Conservation (phyloP, 441 rosid genomes). For the Erodium chrysanthum region DNA sequence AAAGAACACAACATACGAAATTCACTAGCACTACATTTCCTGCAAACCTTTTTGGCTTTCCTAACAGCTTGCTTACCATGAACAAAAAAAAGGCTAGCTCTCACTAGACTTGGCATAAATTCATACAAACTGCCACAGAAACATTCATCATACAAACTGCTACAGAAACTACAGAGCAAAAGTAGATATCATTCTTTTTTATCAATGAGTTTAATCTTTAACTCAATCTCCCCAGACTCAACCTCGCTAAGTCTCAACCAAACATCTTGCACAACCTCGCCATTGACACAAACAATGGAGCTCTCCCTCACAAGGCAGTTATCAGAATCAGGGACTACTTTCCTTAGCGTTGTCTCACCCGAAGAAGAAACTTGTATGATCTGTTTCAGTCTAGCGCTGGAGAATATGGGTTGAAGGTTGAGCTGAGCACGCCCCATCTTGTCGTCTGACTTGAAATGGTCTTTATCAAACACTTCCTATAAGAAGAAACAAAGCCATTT, state of each 20-base stretch:
- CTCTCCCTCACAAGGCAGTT: conserved; percentile 81
- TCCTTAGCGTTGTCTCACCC: conserved; percentile 65
- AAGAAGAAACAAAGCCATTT: conserved; percentile 6
- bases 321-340: conserved; percentile 58
- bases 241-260: conserved; percentile 78
- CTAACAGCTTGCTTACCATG: too few relatives aligned
- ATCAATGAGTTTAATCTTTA: conserved; percentile 58
- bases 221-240: conserved; percentile 88
- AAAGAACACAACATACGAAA: too few relatives aligned
- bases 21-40: too few relatives aligned
- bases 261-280: conserved; percentile 78
- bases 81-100: too few relatives aligned
- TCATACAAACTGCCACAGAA: too few relatives aligned
- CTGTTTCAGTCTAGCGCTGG: conserved; percentile 70
- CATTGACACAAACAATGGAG: conserved; percentile 55
- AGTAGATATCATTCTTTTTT: neutral
- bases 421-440: conserved; percentile 89
- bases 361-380: conserved; percentile 49
- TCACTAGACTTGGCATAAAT: too few relatives aligned
- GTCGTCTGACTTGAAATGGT: conserved; percentile 89
- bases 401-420: conserved; percentile 75
- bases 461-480: conserved; percentile 93
- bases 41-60: too few relatives aligned
- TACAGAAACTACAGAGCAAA: too few relatives aligned
- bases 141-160: too few relatives aligned